Percentiles rank a stretch among this genome's conserved stretches.
These are phyloP conservation scores for Colletotrichum limetticola DNA, from an alignment of 2,329 filamentous ascomycete species.

Conservation along the genomic window DNA sequence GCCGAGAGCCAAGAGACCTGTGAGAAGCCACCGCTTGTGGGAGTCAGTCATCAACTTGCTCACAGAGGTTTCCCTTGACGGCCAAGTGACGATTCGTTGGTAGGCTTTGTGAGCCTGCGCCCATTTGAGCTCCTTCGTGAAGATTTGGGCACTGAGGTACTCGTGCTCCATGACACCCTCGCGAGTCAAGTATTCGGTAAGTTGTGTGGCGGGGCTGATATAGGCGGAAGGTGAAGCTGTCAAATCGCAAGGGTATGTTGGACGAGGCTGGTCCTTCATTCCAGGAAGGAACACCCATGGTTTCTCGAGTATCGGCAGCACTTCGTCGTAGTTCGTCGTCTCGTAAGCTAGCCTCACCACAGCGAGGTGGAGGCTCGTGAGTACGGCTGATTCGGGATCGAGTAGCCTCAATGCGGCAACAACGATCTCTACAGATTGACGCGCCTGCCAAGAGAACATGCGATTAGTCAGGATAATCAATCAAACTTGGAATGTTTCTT, in stretches of 20 bases:
- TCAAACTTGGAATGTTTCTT: conserved; percentile 32
- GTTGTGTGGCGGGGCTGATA: conserved; percentile 67
- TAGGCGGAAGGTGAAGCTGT: conserved; percentile 61
- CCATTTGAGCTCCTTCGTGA: conserved; percentile 72
- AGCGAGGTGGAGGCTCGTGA: conserved; percentile 71
- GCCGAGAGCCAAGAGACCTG: conserved; percentile 78
- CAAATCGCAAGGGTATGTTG: conserved; percentile 57
- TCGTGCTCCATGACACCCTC: conserved; percentile 74
- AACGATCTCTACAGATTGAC: conserved; percentile 57
- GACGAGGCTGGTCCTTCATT: conserved; percentile 47
- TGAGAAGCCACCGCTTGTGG: conserved; percentile 90
- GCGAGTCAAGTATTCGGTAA: conserved; percentile 65
- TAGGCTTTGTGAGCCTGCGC: conserved; percentile 69
- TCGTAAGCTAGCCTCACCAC: conserved; percentile 70
- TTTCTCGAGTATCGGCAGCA: conserved; percentile 71
- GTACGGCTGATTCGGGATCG: conserved; percentile 73
- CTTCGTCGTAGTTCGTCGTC: conserved; percentile 62
- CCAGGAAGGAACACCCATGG: conserved; percentile 74
- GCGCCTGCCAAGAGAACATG: conserved; percentile 48
- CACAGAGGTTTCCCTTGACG: conserved; percentile 68
- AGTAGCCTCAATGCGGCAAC: conserved; percentile 69
- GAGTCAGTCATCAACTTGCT: conserved; percentile 88
- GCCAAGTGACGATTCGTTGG: conserved; percentile 74
- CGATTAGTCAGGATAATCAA: conserved; percentile 29
- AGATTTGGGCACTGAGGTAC: conserved; percentile 71